These are phyloP conservation scores for Entrophospora sp. DNA, from an alignment of 192 early-diverging fungal genomes.

Conservation along the genomic window DNA sequence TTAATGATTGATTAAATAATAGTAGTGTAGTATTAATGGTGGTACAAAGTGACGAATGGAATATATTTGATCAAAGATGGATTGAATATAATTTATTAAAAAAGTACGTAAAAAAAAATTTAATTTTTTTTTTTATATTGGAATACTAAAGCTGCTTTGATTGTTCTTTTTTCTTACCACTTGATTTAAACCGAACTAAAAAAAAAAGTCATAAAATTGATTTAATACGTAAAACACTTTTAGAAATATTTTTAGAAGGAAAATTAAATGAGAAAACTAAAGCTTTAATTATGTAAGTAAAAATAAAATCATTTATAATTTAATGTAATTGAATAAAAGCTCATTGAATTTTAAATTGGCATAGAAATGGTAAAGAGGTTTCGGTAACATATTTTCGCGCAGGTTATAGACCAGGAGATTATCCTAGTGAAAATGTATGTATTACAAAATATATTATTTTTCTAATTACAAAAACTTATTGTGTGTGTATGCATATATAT, in stretches of 20 bases:
- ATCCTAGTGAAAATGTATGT: slow-evolving; percentile 58
- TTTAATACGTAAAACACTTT: slow-evolving; percentile 54
- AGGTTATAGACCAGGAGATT: slow-evolving; percentile 85
- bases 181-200: too few species aligned
- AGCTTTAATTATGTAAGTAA: slow-evolving; percentile 63
- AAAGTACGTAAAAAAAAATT: slow-evolving; percentile 30
- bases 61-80: slow-evolving; percentile 87
- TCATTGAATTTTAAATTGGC: too few species aligned
- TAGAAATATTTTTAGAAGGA: slow-evolving; percentile 58
- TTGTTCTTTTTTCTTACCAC: slow-evolving; percentile 1
- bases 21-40: slow-evolving; percentile 80
- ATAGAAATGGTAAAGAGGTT: slow-evolving; percentile 62
- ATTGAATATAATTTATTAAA: slow-evolving; percentile 69
- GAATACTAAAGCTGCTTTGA: not conserved
- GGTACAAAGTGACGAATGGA: slow-evolving; percentile 84
- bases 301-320: too few species aligned
- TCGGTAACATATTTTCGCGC: slow-evolving; percentile 87
- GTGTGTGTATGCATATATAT: too few species aligned
- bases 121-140: slow-evolving; percentile 9
- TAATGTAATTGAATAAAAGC: too few species aligned
- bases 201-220: slow-evolving; percentile 55
- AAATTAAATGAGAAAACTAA: slow-evolving; percentile 46
- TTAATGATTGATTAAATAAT: too few species aligned
- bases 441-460: too few species aligned
- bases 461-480: too few species aligned